These are phyloP conservation scores for Theileria orientalis DNA, from an alignment of 169 alveolate genomes.

Conservation along the genomic window DNA sequence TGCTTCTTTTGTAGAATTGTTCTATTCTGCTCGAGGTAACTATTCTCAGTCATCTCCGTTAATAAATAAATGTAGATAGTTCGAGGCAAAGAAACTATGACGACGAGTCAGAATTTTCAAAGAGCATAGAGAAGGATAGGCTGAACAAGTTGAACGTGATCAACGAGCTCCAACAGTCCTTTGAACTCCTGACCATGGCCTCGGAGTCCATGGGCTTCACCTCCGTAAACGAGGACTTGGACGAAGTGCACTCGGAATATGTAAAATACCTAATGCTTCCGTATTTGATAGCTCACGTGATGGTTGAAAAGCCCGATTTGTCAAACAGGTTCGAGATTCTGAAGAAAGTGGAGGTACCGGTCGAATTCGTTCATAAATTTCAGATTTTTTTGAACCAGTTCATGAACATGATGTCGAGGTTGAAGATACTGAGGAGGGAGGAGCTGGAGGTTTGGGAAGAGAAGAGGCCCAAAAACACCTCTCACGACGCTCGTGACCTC, in stretches of 20 bases:
- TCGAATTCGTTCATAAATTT: neutral
- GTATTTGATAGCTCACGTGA: conserved; percentile 35
- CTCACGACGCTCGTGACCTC: conserved; percentile 11
- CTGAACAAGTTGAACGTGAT: conserved; percentile 7
- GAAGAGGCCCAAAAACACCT: neutral
- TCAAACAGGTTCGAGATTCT: conserved; percentile 18
- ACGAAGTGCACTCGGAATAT: conserved; percentile 51
- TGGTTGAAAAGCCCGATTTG: conserved; percentile 48
- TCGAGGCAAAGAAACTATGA: neutral
- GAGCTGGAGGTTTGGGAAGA: conserved; percentile 7
- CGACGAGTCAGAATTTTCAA: conserved; percentile 3
- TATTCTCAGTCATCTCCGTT: neutral
- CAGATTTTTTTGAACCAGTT: conserved; percentile 39
- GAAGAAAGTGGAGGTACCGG: conserved; percentile 16
- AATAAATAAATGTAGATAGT: neutral
- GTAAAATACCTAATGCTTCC: conserved; percentile 61
- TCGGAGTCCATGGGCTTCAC: conserved; percentile 15
- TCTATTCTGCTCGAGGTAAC: neutral
- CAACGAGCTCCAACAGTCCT: conserved; percentile 29
- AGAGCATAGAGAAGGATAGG: conserved; percentile 20
- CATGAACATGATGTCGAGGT: conserved; percentile 20
- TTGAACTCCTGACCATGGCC: conserved; percentile 29
- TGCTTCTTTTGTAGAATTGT: neutral
- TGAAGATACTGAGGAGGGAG: conserved; percentile 7
- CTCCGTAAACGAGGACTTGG: conserved; percentile 39